Conservation (phyloP, 2,329 filamentous ascomycete genomes). For the Didymella arachidicola region DNA sequence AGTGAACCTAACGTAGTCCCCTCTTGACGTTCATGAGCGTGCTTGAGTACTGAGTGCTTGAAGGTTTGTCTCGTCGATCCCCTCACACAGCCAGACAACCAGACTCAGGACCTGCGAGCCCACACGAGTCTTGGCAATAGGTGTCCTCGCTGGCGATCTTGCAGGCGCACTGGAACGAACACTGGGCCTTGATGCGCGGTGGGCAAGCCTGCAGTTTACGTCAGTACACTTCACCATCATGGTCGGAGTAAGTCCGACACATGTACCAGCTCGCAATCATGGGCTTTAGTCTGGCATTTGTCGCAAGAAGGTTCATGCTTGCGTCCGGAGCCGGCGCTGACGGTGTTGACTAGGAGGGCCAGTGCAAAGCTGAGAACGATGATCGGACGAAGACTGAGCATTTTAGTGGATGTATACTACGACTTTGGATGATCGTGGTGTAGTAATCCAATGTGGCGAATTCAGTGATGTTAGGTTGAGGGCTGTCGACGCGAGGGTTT, state of each 20-base stretch:
- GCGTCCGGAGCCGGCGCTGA: not conserved
- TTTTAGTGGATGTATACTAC: not conserved
- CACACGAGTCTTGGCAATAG: not conserved
- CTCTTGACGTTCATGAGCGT: too few relatives aligned
- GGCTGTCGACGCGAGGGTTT: not conserved
- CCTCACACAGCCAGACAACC: not conserved
- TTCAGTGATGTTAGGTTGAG: not conserved
- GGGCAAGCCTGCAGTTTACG: too few relatives aligned
- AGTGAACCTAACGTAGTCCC: too few relatives aligned
- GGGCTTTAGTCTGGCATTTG: not conserved
- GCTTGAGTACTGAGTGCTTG: too few relatives aligned
- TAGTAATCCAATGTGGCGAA: not conserved
- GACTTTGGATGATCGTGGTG: not conserved
- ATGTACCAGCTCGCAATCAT: too few relatives aligned
- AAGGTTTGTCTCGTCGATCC: too few relatives aligned
- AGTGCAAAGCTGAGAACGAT: not conserved
- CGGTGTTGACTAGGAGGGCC: not conserved
- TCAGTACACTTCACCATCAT: too few relatives aligned
- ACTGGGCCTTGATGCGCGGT: too few relatives aligned
- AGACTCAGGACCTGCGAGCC: not conserved
- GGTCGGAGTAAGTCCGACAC: too few relatives aligned
- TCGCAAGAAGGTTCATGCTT: not conserved
- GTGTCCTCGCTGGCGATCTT: not conserved
- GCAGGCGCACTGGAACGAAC: not conserved
- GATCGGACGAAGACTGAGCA: not conserved